A percentile compares a stretch with the other conserved stretches of the same genome.
Conservation (phyloP, 352 stramenopile genomes). For the Globisporangium lucens region DNA sequence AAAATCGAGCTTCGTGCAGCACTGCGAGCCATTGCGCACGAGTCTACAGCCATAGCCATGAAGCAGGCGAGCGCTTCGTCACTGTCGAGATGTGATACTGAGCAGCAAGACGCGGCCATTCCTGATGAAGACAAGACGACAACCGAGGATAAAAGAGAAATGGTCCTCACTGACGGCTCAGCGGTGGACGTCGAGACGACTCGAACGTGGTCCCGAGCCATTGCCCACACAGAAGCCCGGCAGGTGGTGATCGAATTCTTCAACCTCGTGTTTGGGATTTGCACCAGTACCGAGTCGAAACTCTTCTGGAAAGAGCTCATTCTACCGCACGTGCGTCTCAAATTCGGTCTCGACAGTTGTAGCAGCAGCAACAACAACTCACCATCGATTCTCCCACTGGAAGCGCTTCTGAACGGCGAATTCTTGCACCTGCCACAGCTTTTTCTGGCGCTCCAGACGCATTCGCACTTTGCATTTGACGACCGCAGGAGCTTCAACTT, state of each 20-base stretch:
- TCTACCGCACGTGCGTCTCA: constrained; percentile 35
- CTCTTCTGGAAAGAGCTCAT: constrained; percentile 52
- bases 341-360: constrained; percentile 30
- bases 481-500: constrained; percentile 41
- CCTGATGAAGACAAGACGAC: background rate
- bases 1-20: constrained; percentile 47
- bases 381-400: constrained; percentile 9
- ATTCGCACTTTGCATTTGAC: constrained; percentile 25
- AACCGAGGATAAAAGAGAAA: background rate
- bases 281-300: constrained; percentile 24
- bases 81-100: background rate
- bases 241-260: constrained; percentile 43
- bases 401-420: constrained; percentile 35
- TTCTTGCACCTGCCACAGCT: constrained; percentile 53
- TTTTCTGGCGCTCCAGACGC: constrained; percentile 41
- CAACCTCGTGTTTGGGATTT: constrained; percentile 47
- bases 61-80: constrained; percentile 16
- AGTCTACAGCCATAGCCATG: constrained; percentile 21
- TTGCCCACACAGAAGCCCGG: constrained; percentile 20
- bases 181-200: constrained; percentile 15
- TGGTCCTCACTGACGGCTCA: background rate
- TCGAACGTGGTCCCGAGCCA: constrained; percentile 18
- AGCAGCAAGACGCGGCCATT: background rate
- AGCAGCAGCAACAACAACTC: constrained; percentile 9
- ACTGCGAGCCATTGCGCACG: constrained; percentile 29